Conservation (phyloP, 805 yeast species). For the Wickerhamiella cacticola region DNA sequence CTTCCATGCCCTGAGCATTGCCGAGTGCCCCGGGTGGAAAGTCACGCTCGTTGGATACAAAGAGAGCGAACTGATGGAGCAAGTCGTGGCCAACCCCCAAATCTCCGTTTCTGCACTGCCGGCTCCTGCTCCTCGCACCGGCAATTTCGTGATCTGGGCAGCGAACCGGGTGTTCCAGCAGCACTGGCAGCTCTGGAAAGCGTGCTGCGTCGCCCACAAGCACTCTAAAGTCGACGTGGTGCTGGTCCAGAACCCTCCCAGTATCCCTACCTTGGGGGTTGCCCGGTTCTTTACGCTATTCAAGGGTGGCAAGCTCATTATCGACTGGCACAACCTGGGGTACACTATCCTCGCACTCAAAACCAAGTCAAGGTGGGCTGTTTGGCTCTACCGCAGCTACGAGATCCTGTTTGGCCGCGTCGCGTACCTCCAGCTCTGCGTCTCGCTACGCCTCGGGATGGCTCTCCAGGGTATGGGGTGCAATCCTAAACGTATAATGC, state of each 20-base stretch:
- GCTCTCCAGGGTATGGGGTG: constrained; percentile 52
- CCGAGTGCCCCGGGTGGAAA: constrained; percentile 49
- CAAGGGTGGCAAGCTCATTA: constrained; percentile 47
- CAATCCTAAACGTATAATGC: constrained; percentile 37
- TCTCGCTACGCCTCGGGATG: constrained; percentile 58
- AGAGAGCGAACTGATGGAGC: constrained; percentile 24
- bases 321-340: constrained; percentile 96
- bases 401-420: constrained; percentile 51
- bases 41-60: constrained; percentile 79
- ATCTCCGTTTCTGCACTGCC: constrained; percentile 27
- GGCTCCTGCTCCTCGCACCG: constrained; percentile 18
- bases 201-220: constrained; percentile 17
- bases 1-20: constrained; percentile 74
- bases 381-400: constrained; percentile 44
- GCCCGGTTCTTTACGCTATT: constrained; percentile 42
- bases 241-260: constrained; percentile 78
- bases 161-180: constrained; percentile 49
- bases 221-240: constrained; percentile 53
- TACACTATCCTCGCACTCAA: constrained; percentile 66
- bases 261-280: constrained; percentile 66
- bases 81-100: constrained; percentile 20
- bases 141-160: constrained; percentile 49
- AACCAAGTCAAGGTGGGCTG: constrained; percentile 46
- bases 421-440: constrained; percentile 68
- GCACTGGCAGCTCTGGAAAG: constrained; percentile 31